Conservation (phyloP, 1,284 basidiomycete species). For the Nidula niveotomentosa region DNA sequence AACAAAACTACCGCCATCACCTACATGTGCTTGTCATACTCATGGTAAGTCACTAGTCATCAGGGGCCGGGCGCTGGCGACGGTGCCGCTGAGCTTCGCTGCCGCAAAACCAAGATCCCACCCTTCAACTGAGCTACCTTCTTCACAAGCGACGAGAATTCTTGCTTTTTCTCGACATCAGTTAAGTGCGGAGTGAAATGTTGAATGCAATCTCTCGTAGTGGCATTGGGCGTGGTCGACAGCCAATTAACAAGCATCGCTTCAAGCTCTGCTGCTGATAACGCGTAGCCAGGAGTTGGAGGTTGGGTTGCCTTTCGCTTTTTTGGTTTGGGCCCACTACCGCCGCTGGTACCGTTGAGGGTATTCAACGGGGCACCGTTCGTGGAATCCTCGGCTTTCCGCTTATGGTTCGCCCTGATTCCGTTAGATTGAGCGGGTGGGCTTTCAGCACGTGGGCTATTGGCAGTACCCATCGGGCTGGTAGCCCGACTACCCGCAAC, state of each 20-base stretch:
- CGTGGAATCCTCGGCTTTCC: slow-evolving; percentile 60
- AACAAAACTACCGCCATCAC: no score
- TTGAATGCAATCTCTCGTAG: slow-evolving; percentile 74
- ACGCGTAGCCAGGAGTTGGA: slow-evolving; percentile 25
- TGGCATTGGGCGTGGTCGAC: slow-evolving; percentile 58
- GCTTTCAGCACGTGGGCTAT: slow-evolving; percentile 24
- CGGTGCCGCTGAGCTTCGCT: slow-evolving; percentile 33
- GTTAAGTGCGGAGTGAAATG: slow-evolving; percentile 75
- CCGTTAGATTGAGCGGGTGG: slow-evolving; percentile 13
- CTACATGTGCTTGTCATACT: no score
- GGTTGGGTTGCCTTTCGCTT: slow-evolving; percentile 58
- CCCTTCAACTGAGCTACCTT: slow-evolving; percentile 71
- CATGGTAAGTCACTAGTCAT: not conserved
- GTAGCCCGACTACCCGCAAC: slow-evolving; percentile 41
- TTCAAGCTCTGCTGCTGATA: slow-evolving; percentile 56
- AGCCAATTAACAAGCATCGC: slow-evolving; percentile 74
- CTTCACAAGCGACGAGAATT: slow-evolving; percentile 75
- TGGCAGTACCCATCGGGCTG: slow-evolving; percentile 32
- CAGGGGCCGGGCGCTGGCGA: slow-evolving; percentile 18
- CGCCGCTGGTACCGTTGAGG: slow-evolving; percentile 24
- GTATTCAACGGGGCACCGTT: not conserved
- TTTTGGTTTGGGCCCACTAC: slow-evolving; percentile 50
- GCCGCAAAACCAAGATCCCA: slow-evolving; percentile 61
- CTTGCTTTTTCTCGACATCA: slow-evolving; percentile 64
- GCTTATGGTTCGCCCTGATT: slow-evolving; percentile 46